These are phyloP conservation scores for Cymodocea nodosa DNA, from an alignment of 116 monocot species.

Conservation along the genomic window DNA sequence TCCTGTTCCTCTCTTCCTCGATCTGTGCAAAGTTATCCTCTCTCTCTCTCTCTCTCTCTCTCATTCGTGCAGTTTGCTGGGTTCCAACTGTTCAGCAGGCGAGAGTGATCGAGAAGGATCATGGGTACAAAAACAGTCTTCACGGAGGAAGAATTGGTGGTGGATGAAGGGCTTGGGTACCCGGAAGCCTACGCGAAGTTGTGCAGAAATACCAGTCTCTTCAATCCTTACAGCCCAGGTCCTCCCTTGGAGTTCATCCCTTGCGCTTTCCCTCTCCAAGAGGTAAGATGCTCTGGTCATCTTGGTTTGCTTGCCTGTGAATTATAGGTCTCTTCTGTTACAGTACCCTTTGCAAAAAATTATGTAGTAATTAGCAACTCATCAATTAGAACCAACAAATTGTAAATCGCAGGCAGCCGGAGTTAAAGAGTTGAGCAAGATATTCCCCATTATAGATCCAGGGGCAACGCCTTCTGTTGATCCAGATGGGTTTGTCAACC, in stretches of 20 bases:
- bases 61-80: neutral
- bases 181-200: slow-evolving; percentile 78
- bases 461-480: slow-evolving; percentile 38
- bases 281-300: slow-evolving; percentile 23
- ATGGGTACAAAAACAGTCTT: neutral
- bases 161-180: slow-evolving; percentile 53
- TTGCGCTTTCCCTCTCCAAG: slow-evolving; percentile 46
- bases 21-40: neutral
- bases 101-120: neutral
- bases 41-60: neutral
- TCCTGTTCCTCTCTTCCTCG: neutral
- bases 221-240: slow-evolving; percentile 30
- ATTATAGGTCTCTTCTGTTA: neutral
- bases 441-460: slow-evolving; percentile 64
- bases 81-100: neutral
- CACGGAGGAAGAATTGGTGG: slow-evolving; percentile 31
- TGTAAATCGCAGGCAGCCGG: slow-evolving; percentile 33
- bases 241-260: slow-evolving; percentile 57
- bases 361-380: no score
- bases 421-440: slow-evolving; percentile 47
- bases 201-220: slow-evolving; percentile 28
- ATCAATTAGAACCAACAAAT: neutral
- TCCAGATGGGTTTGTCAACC: slow-evolving; percentile 44
- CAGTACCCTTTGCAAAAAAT: no score
- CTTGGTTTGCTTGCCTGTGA: neutral